phyloP scores from a whole-genome alignment of 306 rosid species.

The Spatholobus suberectus region DNA sequence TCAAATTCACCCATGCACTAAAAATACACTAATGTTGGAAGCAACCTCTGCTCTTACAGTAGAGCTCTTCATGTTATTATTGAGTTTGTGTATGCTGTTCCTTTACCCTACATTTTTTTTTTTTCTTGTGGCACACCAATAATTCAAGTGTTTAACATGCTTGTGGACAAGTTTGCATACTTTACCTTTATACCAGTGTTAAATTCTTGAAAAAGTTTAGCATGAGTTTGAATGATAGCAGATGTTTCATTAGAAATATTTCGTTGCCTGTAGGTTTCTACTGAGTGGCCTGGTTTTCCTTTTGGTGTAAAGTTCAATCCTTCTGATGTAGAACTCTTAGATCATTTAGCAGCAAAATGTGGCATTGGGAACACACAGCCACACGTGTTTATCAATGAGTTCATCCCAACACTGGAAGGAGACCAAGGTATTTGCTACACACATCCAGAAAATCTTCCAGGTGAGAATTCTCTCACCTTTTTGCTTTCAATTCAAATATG shows the following conservation, averaged over 20 bases:
- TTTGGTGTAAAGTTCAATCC: constrained; percentile 94
- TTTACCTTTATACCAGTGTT: not conserved
- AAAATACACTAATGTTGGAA: not conserved
- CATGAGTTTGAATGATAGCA: constrained; percentile 23
- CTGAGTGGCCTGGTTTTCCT: constrained; percentile 95
- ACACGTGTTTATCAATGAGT: constrained; percentile 72
- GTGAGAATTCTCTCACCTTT: constrained; percentile 51
- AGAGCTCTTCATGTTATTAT: constrained; percentile 11
- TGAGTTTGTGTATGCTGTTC: constrained; percentile 5
- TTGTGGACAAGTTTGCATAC: constrained; percentile 19
- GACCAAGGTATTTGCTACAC: constrained; percentile 77
- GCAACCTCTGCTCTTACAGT: constrained; percentile 6
- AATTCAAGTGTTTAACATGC: constrained; percentile 10
- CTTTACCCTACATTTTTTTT: not conserved
- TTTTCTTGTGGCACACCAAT: not conserved
- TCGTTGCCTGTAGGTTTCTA: constrained; percentile 60
- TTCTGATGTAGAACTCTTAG: constrained; percentile 71
- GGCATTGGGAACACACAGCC: constrained; percentile 61
- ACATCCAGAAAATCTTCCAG: constrained; percentile 92
- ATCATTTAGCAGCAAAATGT: constrained; percentile 83
- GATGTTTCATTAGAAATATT: constrained; percentile 23
- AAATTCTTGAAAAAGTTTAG: constrained; percentile 11
- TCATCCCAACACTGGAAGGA: constrained; percentile 81
- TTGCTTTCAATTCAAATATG: not conserved
- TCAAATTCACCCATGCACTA: not conserved